Evolutionary conservation across 495 filamentous ascomycete genomes (phyloP), one percentile per base, ranked within the genome.

Genomic region (Aspergillus avenaceus): DNA sequence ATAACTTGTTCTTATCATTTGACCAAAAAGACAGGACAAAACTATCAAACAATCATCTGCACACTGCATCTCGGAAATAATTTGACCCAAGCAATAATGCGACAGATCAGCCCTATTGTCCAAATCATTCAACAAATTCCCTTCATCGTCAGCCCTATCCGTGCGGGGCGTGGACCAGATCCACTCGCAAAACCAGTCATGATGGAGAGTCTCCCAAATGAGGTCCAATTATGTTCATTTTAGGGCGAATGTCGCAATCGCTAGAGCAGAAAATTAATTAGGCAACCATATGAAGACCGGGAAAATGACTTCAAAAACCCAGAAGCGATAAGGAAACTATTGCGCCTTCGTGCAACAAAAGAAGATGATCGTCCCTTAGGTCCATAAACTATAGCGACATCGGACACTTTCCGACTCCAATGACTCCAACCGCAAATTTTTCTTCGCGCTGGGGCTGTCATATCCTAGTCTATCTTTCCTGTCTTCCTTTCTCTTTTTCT

Each of bases 81-180:
- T n/a, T n/a, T n/a, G n/a, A n/a, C n/a, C n/a, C n/a, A n/a, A n/a
- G n/a, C n/a, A n/a, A n/a, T n/a, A n/a, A n/a, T n/a, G n/a, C n/a
- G n/a, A n/a, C n/a, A n/a, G n/a, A n/a, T n/a, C 28, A 31, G 28
- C 28, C 28, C 8, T 31, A 31, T 8, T 31, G 28, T 31, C 28
- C 2, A 8, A 31, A 8, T 31, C 32, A 5, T 34, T 34, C 32
- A 16, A 25, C 27, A 28, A 8, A 7, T 29, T 38, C 21, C 16
- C 34, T 38, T 38, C 34, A 18, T 38, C 34, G 14, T 52, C 49
- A 52, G 49, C 49, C 49, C 49, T 52, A 52, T 52, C 49, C 41
- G 49, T 45, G 49, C 38, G 47, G 49, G 49, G 49, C 49, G 41
- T 52, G 41, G 23, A 23, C 16, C 48, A 16, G 38, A 42, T 52